Evolutionary conservation across 1,139 yeast species (phyloP), one percentile per base, ranked within the genome.

Genomic region (Yamadazyma mexicana): DNA sequence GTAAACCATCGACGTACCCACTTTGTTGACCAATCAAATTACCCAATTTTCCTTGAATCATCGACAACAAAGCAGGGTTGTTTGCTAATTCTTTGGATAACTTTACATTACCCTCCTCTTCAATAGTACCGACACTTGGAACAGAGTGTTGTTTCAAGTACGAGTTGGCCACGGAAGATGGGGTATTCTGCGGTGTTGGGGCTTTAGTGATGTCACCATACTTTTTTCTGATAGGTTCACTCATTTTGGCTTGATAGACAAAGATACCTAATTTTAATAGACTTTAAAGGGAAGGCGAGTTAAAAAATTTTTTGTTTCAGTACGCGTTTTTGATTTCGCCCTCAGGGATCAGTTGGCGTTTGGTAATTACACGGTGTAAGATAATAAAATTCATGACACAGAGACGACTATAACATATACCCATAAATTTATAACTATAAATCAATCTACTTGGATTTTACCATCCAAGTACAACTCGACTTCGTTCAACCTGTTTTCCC

Each of bases 171-270:
- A 86, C 87, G 23, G 95, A 83, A 4, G 98, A 87, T 17, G 99
- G 99, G 1, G 99, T 92, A 73, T 92, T 92, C 61, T 94, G 98
- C 10, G 99, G 99, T 2, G 99, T 92, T 37, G 99, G 98, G 4
- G 98, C 98, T 59, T 84, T 82, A 51, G 95, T 85, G 52, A 89
- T 81, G 60, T 87, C 88, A 58, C 84, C 83, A 51, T 79, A 66
- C 58, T 81, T 77, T 64, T 68, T 75, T 66, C 79, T 79, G 60
- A 81, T 82, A 37, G 87, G 87, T 64, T 78, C 87, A 44, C 83
- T 71, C 87, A 82, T 82, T 27, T 15, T 31, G 6, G 17, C 14
- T 31, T 10, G 15, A 18, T 17, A 11, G 22, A 33, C 4, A n/a
- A n/a, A n/a, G n/a, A n/a, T 33, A 11, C 17, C 11, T 12, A 27